These are phyloP conservation scores for Pestalotiopsis sp. DNA, from an alignment of 2,329 filamentous ascomycete species.

Conservation along the genomic window DNA sequence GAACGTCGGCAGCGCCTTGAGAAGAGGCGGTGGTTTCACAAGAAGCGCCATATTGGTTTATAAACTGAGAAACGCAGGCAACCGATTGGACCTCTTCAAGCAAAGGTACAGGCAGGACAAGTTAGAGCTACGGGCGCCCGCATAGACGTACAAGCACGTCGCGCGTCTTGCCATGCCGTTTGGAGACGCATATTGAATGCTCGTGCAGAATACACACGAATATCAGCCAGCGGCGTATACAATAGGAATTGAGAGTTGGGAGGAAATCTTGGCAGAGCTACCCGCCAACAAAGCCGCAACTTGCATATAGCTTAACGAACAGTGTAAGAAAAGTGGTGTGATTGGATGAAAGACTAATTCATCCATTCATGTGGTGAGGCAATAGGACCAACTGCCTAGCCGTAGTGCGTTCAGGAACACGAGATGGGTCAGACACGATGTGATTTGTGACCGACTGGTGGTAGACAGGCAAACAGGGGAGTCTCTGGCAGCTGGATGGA, in stretches of 20 bases:
- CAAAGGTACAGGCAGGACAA: background rate
- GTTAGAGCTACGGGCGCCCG: background rate
- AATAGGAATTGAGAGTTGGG: background rate
- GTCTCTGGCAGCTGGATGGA: too few species aligned
- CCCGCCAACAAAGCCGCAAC: background rate
- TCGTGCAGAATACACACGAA: background rate
- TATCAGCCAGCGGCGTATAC: background rate
- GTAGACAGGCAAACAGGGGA: background rate
- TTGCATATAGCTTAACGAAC: background rate
- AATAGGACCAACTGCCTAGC: background rate
- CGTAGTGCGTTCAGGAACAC: background rate
- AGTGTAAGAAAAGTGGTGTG: background rate
- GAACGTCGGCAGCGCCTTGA: background rate
- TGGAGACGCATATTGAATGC: background rate
- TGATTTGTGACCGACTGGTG: background rate
- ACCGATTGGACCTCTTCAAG: background rate
- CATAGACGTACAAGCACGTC: background rate
- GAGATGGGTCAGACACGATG: background rate
- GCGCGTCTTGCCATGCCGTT: background rate
- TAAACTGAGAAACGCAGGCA: background rate
- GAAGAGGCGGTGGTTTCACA: conserved; percentile 5
- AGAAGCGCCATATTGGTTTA: conserved; percentile 6
- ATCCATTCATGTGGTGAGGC: background rate
- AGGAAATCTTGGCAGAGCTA: background rate
- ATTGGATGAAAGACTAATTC: background rate